Base-by-base conservation (phyloP, 176 grass and related monocot species). In the Chloris gayana region DNA sequence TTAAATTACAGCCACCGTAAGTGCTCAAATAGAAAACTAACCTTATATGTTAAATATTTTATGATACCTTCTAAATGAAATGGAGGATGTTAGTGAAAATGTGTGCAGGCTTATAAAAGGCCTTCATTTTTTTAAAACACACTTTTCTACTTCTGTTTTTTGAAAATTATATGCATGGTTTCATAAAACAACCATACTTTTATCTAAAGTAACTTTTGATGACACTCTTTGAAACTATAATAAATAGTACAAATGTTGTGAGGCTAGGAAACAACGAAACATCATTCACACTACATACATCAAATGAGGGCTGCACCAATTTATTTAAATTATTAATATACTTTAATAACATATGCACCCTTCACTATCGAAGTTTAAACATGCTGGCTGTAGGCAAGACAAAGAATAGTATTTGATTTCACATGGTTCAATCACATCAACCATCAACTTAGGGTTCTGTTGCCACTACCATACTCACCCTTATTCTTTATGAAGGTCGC, bases 281-380 rank as follows among this genome's bases (percentile, higher is more conserved):
- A 59, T 24, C 53, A 75, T 59, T 59, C 72, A 59, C 57, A 34
- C n/a, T 41, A 29, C 54, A 60, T 5, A 17, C 21, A 59, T 25
- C 10, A 60, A 58, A 19, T 39, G 35, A 41, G 22, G n/a, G 14
- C n/a, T 35, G 21, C 38, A 60, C 12, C 63, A 71, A 3, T 76
- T 70, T 62, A 41, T 19, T 70, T 33, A 54, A 34, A 41, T 17
- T 60, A 76, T 82, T 70, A 42, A 63, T 70, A 61, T 42, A 32
- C 51, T 82, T 76, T 25, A 62, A 26, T 70, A 39, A 10, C 73
- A n/a, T 57, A 26, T 6, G 21, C n/a, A 49, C 38, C 22, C 22
- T 57, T n/a, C 22, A 57, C 0, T 6, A 7, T 24, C 7, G 22
- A 57, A 57, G 22, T 57, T 24, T 57, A 11, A 57, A 57, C 54